Evolutionary conservation across 2,329 filamentous ascomycete genomes (phyloP).

Genomic region (Pseudofabraea citricarpa): DNA sequence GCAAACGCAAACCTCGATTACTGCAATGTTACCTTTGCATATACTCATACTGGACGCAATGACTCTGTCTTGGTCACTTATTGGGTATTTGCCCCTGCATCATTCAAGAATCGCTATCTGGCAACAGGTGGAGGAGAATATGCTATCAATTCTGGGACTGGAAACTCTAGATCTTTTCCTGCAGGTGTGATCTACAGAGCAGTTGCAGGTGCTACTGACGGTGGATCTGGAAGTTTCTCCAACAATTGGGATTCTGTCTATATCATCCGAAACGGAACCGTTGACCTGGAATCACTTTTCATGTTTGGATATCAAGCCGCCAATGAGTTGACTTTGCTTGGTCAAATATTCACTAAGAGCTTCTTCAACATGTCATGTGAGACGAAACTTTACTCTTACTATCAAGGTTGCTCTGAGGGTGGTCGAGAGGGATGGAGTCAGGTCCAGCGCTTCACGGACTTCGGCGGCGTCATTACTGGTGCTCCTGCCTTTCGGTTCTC

Average conservation of each 20-base stretch:
- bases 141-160: conserved; percentile 35
- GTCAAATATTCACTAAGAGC: conserved; percentile 36
- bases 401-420: conserved; percentile 30
- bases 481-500: conserved; percentile 31
- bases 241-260: conserved; percentile 32
- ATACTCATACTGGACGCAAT: conserved; percentile 36
- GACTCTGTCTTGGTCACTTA: conserved; percentile 33
- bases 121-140: conserved; percentile 41
- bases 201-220: conserved; percentile 42
- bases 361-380: conserved; percentile 32
- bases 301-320: conserved; percentile 35
- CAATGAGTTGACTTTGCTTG: conserved; percentile 33
- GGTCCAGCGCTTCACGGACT: conserved; percentile 28
- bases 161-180: conserved; percentile 22
- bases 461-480: conserved; percentile 32
- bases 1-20: conserved; percentile 31
- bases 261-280: conserved; percentile 34
- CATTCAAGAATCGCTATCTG: conserved; percentile 42
- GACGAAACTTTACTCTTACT: conserved; percentile 27
- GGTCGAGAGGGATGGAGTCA: conserved; percentile 33
- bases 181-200: conserved; percentile 41
- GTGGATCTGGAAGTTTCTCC: conserved; percentile 43
- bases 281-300: conserved; percentile 31
- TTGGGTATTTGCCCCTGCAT: conserved; percentile 36
- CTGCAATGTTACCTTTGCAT: conserved; percentile 42